Evolutionary conservation across 345 rosid genomes (phyloP), one percentile per base, ranked within the genome.

Genomic region (Iberis pinnata): DNA sequence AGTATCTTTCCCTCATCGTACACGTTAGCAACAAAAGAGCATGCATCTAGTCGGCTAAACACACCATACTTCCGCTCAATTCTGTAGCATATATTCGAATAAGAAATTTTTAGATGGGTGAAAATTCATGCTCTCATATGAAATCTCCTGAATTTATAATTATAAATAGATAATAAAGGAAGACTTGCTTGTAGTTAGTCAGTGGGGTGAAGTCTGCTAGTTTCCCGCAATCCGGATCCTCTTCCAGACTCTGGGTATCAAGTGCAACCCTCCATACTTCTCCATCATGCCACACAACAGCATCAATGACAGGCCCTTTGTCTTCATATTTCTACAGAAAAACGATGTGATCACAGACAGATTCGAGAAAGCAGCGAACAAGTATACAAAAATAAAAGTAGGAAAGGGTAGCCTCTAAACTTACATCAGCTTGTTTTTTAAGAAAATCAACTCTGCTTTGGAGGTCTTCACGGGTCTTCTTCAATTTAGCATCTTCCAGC

Each of bases 251-350:
- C 60, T 81, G 98, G 6, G 95, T 88, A 65, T 92, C 98, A 66
- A 92, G 84, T 47, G 97, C 97, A 67, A 63, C 95, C 76, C 97
- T 81, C 97, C 98, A 92, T 31, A 80, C 70, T 64, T 85, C 90
- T 42, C 95, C 98, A 63, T 92, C 97, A 70, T 92, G 77, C 98
- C 98, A 92, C 32, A 83, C 95, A 67, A 85, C 88, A 74, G 95
- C 94, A 60, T 92, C 98, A 58, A 92, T 79, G 49, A 81, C 69
- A 70, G 97, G 97, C 47, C 98, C 98, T 72, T 79, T 85, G 74
- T 92, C 98, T 70, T 88, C 88, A 68, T 81, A 85, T 69, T 63
- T 76, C 97, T 92, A 60, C 43, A 55, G 48, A 48, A 29, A 57
- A 38, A 65, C 9, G 17, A 27, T 13, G n/a, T 24, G 18, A 26